Evolutionary conservation across 768 basidiomycete species (phyloP).

Genomic region (Phylloporus rhodoxanthus): DNA sequence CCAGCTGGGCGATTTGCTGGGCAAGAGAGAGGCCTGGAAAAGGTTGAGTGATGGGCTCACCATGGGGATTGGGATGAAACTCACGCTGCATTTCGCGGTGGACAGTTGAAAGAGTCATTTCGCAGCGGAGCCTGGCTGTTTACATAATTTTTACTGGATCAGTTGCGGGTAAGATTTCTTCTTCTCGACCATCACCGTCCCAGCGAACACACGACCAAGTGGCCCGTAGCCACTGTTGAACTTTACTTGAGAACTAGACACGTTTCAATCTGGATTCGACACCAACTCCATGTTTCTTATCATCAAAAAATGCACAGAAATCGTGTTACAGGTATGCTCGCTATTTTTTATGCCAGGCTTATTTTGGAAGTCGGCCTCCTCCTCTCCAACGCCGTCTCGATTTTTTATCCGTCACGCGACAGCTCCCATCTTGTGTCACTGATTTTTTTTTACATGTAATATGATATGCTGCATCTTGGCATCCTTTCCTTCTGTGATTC

Average conservation of each 20-base stretch:
- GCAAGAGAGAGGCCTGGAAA: conserved; percentile 52
- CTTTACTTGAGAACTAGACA: conserved; percentile 12
- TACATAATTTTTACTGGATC: conserved; percentile 30
- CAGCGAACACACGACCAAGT: conserved; percentile 26
- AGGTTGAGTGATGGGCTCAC: conserved; percentile 2
- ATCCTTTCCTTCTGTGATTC: conserved; percentile 21
- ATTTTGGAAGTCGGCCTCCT: conserved; percentile 22
- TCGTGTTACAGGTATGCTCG: conserved; percentile 30
- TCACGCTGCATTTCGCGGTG: conserved; percentile 24
- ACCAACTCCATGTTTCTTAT: conserved; percentile 34
- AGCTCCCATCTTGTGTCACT: conserved; percentile 25
- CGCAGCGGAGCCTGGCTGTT: conserved; percentile 17
- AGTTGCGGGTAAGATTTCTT: conserved; percentile 19
- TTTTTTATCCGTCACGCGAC: conserved; percentile 35
- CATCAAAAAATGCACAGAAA: conserved; percentile 33
- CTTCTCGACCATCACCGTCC: conserved; percentile 29
- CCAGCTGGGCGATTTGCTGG: conserved; percentile 78
- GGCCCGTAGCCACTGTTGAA: conserved; percentile 26
- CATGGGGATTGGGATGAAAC: conserved; percentile 5
- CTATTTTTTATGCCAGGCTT: conserved; percentile 13
- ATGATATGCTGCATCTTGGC: conserved; percentile 22
- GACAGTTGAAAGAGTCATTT: background rate
- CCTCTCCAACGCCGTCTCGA: conserved; percentile 22
- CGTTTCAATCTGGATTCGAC: conserved; percentile 33
- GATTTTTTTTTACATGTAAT: conserved; percentile 36